Conservation (phyloP, 352 stramenopile genomes). For the Phytophthora pistaciae region DNA sequence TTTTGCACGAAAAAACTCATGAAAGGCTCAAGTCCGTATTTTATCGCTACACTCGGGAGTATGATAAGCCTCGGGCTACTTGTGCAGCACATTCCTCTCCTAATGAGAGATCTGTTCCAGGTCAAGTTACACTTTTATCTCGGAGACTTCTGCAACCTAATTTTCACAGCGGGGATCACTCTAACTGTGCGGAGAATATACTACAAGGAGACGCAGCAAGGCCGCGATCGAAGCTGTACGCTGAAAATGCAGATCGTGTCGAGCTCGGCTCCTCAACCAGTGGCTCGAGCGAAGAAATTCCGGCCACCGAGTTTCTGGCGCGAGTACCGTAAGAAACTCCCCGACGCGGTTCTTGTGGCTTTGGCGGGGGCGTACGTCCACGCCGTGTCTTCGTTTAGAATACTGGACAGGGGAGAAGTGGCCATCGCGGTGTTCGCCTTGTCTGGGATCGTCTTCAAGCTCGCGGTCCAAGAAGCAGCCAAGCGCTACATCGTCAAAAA, state of each 20-base stretch:
- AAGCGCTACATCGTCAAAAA: conserved; percentile 34
- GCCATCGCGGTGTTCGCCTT: neutral
- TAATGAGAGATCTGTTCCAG: neutral
- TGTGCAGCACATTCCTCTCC: neutral
- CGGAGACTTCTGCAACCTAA: neutral
- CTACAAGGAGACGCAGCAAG: neutral
- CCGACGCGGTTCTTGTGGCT: neutral
- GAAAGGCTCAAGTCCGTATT: neutral
- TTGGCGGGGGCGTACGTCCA: neutral
- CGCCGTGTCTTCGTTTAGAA: neutral
- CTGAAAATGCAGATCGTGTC: neutral
- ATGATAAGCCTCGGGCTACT: neutral
- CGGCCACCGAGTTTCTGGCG: neutral
- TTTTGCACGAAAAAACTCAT: neutral
- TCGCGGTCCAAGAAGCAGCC: conserved; percentile 36
- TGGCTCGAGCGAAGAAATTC: neutral
- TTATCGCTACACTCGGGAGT: neutral
- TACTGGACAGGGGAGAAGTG: neutral
- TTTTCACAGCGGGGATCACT: conserved; percentile 1
- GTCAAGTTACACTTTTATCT: conserved; percentile 3
- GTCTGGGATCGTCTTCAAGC: conserved; percentile 36
- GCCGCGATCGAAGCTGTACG: neutral
- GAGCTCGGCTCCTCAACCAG: neutral
- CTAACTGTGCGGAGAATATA: neutral
- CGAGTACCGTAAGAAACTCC: neutral